phyloP scores from a whole-genome alignment of 805 yeast genomes.

The Hanseniaspora singularis region DNA sequence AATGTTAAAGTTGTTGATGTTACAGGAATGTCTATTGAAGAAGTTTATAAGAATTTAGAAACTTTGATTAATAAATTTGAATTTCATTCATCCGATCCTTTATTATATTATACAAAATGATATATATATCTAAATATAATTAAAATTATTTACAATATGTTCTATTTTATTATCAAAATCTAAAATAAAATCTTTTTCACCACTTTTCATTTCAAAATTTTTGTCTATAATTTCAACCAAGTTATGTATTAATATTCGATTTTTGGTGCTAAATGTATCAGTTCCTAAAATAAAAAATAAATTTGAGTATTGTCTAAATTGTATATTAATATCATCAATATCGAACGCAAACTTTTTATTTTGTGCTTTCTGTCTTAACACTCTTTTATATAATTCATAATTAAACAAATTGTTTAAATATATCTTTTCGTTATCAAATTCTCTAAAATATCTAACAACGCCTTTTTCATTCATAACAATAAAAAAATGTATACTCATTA shows the following conservation, averaged over 20 bases:
- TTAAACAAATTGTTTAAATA: no score
- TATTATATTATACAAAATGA: neutral
- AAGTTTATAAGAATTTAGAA: constrained; percentile 43
- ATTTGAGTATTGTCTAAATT: constrained; percentile 1
- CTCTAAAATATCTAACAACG: neutral
- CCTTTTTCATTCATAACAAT: constrained; percentile 4
- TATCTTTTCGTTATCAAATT: neutral
- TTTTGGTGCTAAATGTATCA: neutral
- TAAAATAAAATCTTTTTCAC: constrained; percentile 4
- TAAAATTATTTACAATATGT: neutral
- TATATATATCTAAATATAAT: neutral
- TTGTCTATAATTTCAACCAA: constrained; percentile 5
- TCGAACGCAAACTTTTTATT: neutral
- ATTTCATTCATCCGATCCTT: neutral
- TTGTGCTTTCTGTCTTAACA: neutral
- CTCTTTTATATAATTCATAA: no score
- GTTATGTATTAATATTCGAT: neutral
- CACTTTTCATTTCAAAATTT: neutral
- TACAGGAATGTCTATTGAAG: constrained; percentile 42
- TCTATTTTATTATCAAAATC: neutral
- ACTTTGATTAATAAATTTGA: constrained; percentile 18
- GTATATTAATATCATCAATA: neutral
- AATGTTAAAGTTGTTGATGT: constrained; percentile 46
- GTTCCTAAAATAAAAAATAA: constrained; percentile 5
- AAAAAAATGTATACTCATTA: constrained; percentile 1